Evolutionary conservation across 495 filamentous ascomycete genomes (phyloP), one percentile per base, ranked within the genome.

Genomic region (Talaromyces stipitatus): DNA sequence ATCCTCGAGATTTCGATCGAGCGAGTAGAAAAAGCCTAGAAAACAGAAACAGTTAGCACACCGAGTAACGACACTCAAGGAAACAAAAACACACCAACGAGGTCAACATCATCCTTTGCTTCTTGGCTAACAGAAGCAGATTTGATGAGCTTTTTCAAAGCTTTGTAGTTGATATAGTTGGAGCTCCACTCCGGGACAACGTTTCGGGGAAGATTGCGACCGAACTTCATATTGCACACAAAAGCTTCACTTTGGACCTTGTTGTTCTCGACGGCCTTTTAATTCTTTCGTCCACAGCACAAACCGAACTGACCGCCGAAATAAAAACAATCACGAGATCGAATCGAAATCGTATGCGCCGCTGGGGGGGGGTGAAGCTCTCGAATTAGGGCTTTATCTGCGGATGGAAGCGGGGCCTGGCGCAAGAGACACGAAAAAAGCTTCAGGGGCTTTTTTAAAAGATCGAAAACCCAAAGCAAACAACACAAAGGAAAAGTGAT

Each of bases 171-270:
- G 74, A 98, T 95, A 65, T 98, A 98, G 16, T 81, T 84, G 30
- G 85, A 72, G 56, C 92, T 88, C 92, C 92, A 98, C 73, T 98
- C 94, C 10, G 94, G 94, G 56, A 97, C 94, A 66, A 96, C 91
- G 67, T 96, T 95, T 38, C 92, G 87, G 11, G 91, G 78, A 52
- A 98, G 80, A 75, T 85, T 89, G 73, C 81, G 83, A 51, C 88
- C 87, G 64, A 92, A 92, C 76, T 92, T 92, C 89, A 92, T 92
- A 0, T 51, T 75, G 20, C 20, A 24, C 45, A 48, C 22, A 48
- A 14, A 14, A 11, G 45, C 8, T 18, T 18, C 7, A 26, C 30
- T 33, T 26, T n/a, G 10, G 14, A 46, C 43, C 8, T 3, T 46
- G n/a, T 22, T 23, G 9, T n/a, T 27, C 24, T 12, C 14, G 20